Evolutionary conservation across 139 green algal species (phyloP), one percentile per base, ranked within the genome.

Genomic region (Ettlia oleoabundans): DNA sequence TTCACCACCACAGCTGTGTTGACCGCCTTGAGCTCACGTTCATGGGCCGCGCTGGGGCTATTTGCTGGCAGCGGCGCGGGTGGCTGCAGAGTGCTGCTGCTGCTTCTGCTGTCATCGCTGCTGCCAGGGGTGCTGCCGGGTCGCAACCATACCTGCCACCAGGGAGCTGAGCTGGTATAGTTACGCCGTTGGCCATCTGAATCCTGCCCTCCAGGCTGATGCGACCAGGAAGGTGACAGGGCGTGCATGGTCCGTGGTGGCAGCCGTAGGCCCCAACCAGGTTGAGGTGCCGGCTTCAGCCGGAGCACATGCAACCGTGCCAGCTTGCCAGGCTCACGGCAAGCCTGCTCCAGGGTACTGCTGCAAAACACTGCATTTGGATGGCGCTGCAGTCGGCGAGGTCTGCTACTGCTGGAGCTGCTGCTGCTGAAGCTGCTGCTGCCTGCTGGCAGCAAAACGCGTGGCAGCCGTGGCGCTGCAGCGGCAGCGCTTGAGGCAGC

Each of bases 1-100:
- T 96, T 96, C n/a, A 88, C 88, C 3, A 62, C 69, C 7, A 94
- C 89, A 7, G 89, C 92, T 55, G 87, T 82, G 38, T 91, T 86
- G 32, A 91, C 85, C 1, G 85, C 76, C 30, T 83, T 64, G 38
- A 90, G 80, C 81, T 88, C 86, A 6, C 77, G 74, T 32, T 80
- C 37, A 28, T 80, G 58, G 4, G 68, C 80, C 15, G 78, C 83
- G 33, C 40, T 70, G 58, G 75, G 58, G 26, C 32, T 63, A n/a
- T 51, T 33, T 26, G 51, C 32, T 21, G 72, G 51, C 72, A 79
- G 51, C 21, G 72, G 51, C 51, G 15, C 72, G 0, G 72, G 72
- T 35, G 51, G 72, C 1, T 26, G 47, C 52, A 66, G 72, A 32
- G 15, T 28, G 42, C 35, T 1, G 4, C 33, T 33, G 19, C 71